Conservation (phyloP, 108 stramenopile species). For the Poteriospumella lacustris region DNA sequence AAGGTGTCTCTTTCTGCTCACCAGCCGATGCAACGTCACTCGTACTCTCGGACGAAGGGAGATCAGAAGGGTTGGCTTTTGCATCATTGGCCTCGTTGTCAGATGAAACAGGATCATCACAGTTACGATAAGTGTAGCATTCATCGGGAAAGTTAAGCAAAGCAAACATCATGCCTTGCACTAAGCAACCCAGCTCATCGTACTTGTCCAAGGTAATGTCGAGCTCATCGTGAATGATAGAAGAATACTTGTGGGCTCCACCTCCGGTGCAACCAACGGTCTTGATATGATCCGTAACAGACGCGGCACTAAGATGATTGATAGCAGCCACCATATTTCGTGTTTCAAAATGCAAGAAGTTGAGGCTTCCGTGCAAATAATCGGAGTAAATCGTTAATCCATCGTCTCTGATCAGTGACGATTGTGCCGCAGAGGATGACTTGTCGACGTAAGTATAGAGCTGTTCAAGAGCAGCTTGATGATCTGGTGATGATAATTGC, state of each 20-base stretch:
- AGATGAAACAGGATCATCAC: neutral
- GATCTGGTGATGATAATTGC: slow-evolving; percentile 22
- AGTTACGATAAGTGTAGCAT: slow-evolving; percentile 76
- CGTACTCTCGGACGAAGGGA: neutral
- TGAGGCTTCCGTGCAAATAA: slow-evolving; percentile 79
- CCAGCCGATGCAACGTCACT: too few species aligned
- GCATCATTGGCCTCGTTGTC: neutral
- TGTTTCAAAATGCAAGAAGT: slow-evolving; percentile 95
- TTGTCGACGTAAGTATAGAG: slow-evolving; percentile 41
- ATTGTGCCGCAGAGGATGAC: neutral
- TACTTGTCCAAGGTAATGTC: slow-evolving; percentile 81
- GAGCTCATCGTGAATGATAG: slow-evolving; percentile 67
- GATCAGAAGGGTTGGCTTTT: neutral
- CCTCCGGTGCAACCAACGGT: slow-evolving; percentile 75
- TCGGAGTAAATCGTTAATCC: slow-evolving; percentile 76
- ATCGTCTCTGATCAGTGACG: slow-evolving; percentile 63
- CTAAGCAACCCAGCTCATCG: slow-evolving; percentile 88
- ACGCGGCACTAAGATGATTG: slow-evolving; percentile 47
- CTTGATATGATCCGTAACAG: slow-evolving; percentile 34
- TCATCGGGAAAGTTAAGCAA: slow-evolving; percentile 79
- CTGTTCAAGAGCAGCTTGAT: slow-evolving; percentile 59
- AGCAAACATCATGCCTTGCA: slow-evolving; percentile 93
- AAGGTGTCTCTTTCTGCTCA: neutral
- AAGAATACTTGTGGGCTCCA: slow-evolving; percentile 92
- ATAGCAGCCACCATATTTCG: slow-evolving; percentile 80